Base-by-base conservation (phyloP, 2,329 filamentous ascomycete species). In the Arachnomyces sp. region DNA sequence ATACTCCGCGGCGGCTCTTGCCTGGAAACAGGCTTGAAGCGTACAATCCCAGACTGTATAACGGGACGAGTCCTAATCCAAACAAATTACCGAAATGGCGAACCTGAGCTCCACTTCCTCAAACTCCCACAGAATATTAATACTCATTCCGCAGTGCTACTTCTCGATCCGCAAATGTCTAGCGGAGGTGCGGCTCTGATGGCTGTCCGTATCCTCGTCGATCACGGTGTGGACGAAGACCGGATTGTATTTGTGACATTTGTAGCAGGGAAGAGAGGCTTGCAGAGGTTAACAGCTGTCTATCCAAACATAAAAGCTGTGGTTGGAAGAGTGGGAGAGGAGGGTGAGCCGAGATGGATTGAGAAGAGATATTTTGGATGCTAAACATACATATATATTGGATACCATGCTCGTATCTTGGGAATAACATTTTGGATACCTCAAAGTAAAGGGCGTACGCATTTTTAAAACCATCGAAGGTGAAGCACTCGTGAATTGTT, bases 121-220 rank as follows among this genome's bases (percentile, higher is more conserved):
- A 86, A 86, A 48, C 70, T 98, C 3, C 84, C 86, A 0, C 70
- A 76, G 2, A 76, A 86, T 45, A 84, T 96, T 41, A 67, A 75
- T 44, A 63, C 75, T 31, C 84, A 95, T 56, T 81, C 86, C 49
- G 83, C 83, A 36, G 87, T 98, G 13, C 70, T 98, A 44, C 71
- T 98, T 6, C 70, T 96, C 14, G 92, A 96, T 61, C 82, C 89
- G 11, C 92, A 98, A 59, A 95, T 96, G 84, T 87, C 86, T 17
- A 89, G 83, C 45, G 92, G 92, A 32, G 90, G 89, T 28, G 78
- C 79, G 9, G 79, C 78, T 3, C 68, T 98, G 43, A 98, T 98
- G 92, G 88, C 92, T 1, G 89, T 96, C 31, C 84, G 92, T 56
- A 86, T 96, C n/a, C 69, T 98, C 39, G 80, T 95, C 12, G 92